Conservation (phyloP, 2,329 filamentous ascomycete species). For the Furcasterigmium sp. region DNA sequence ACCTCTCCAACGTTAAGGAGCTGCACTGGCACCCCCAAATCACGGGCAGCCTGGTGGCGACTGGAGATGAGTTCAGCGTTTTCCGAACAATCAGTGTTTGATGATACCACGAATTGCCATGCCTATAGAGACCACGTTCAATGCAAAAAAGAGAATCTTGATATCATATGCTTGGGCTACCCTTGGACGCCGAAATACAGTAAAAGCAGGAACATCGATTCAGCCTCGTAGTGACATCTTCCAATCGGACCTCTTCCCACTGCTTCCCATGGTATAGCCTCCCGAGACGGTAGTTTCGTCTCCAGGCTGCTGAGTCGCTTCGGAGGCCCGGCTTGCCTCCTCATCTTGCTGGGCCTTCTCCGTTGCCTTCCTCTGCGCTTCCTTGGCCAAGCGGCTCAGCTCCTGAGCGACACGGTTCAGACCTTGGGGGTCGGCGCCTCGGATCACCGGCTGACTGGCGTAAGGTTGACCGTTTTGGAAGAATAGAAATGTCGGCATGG, state of each 20-base stretch:
- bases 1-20: slow-evolving; percentile 92
- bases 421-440: slow-evolving; percentile 15
- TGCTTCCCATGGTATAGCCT: slow-evolving; percentile 9
- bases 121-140: no score
- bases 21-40: slow-evolving; percentile 98
- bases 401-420: slow-evolving; percentile 7
- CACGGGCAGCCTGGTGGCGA: slow-evolving; percentile 81
- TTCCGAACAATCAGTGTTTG: slow-evolving; percentile 80
- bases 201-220: no score
- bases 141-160: no score
- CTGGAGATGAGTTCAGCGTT: slow-evolving; percentile 82
- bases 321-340: not conserved
- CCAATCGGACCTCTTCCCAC: slow-evolving; percentile 13
- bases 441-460: slow-evolving; percentile 28
- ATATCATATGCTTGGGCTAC: no score
- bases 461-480: slow-evolving; percentile 49
- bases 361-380: slow-evolving; percentile 7
- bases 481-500: slow-evolving; percentile 57
- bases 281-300: slow-evolving; percentile 12
- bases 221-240: slow-evolving; percentile 13
- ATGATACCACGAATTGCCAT: no score
- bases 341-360: slow-evolving; percentile 4
- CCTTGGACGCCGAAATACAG: no score
- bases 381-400: slow-evolving; percentile 17
- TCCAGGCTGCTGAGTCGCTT: slow-evolving; percentile 4